Evolutionary conservation across 805 yeast species (phyloP).

Genomic region (Danielia oregonensis): DNA sequence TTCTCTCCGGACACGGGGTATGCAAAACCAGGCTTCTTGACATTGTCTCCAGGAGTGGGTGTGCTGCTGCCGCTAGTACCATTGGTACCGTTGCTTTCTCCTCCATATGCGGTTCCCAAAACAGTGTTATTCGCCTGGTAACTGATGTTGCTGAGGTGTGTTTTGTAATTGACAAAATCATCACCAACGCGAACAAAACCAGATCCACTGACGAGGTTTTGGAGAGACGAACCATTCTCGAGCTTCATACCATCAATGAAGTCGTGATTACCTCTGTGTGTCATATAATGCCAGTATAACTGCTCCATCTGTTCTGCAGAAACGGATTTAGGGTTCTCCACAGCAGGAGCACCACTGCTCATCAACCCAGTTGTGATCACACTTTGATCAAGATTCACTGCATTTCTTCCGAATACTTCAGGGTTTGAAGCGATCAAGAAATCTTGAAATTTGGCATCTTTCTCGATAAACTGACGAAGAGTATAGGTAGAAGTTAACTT

Average conservation of each 20-base stretch:
- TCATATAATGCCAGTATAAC: slow-evolving; percentile 41
- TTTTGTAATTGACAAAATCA: slow-evolving; percentile 24
- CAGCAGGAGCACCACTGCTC: slow-evolving; percentile 8
- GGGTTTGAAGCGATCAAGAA: slow-evolving; percentile 17
- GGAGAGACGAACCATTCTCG: slow-evolving; percentile 23
- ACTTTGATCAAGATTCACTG: too few species aligned
- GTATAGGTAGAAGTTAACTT: slow-evolving; percentile 50
- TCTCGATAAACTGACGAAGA: slow-evolving; percentile 56
- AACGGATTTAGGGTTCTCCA: slow-evolving; percentile 12
- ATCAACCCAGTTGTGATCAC: too few species aligned
- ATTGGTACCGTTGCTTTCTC: slow-evolving; percentile 1
- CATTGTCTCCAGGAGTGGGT: slow-evolving; percentile 2
- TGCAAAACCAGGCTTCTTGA: slow-evolving; percentile 1
- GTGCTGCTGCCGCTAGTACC: slow-evolving; percentile 2
- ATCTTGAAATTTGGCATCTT: slow-evolving; percentile 44
- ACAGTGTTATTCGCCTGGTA: slow-evolving; percentile 1
- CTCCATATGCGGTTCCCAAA: background rate
- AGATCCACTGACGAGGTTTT: slow-evolving; percentile 31
- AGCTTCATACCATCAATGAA: slow-evolving; percentile 24
- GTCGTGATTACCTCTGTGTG: slow-evolving; percentile 21
- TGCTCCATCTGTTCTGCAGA: slow-evolving; percentile 30
- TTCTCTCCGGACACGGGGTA: background rate
- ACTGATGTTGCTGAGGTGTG: slow-evolving; percentile 17
- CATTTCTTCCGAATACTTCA: background rate
- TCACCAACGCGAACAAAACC: slow-evolving; percentile 32